These are phyloP conservation scores for Leishmania major DNA, from an alignment of 208 protist genomes.

Conservation along the genomic window DNA sequence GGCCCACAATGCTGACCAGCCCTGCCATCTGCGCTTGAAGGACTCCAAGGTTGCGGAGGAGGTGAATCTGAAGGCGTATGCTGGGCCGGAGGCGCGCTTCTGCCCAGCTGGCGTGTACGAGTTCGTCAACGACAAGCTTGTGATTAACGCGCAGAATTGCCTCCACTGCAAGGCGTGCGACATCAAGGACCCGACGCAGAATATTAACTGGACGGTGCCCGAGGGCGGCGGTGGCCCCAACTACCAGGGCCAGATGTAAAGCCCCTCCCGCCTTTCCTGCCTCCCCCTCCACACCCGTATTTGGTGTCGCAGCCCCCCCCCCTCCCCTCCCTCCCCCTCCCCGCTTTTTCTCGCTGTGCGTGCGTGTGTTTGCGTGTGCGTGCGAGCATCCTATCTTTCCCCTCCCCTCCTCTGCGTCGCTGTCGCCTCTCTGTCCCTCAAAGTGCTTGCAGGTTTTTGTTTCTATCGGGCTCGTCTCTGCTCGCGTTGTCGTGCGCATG, in stretches of 20 bases:
- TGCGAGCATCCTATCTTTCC: neutral
- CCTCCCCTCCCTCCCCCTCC: no score
- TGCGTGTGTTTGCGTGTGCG: neutral
- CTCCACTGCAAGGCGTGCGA: constrained; percentile 99
- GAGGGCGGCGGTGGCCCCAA: constrained; percentile 92
- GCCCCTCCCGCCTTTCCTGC: neutral
- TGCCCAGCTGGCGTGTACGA: constrained; percentile 98
- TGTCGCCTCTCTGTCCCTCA: no score
- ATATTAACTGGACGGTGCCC: constrained; percentile 97
- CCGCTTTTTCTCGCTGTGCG: neutral
- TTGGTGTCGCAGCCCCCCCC: neutral
- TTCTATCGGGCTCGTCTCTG: neutral
- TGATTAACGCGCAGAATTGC: constrained; percentile 99
- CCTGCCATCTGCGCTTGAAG: constrained; percentile 91
- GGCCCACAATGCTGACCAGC: constrained; percentile 97
- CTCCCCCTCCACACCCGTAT: neutral
- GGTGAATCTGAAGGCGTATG: constrained; percentile 90
- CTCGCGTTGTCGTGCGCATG: neutral
- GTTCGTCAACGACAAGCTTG: constrained; percentile 86
- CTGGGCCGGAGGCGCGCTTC: constrained; percentile 93
- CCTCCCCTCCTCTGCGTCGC: neutral
- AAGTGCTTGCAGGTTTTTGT: no score
- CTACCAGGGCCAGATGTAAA: constrained; percentile 87
- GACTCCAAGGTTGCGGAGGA: constrained; percentile 72
- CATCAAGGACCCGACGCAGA: constrained; percentile 98